A percentile compares a stretch with the other conserved stretches of the same genome.
phyloP scores from a whole-genome alignment of 2,329 filamentous ascomycete genomes.

The Ophiostoma quercus region DNA sequence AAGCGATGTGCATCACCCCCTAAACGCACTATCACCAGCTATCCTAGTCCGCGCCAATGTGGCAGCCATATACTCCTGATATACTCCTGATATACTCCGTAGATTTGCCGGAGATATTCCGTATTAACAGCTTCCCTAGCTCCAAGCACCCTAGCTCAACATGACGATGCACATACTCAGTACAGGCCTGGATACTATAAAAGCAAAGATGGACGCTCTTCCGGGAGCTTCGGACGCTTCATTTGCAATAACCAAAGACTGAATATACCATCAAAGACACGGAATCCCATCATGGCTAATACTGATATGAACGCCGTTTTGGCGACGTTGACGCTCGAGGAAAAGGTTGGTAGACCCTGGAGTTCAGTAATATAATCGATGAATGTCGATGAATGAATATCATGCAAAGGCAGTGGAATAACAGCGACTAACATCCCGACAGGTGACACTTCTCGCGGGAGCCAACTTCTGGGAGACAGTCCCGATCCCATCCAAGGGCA shows the following conservation, averaged over 20 bases:
- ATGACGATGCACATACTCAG: neutral
- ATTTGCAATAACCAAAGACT: neutral
- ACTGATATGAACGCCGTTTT: neutral
- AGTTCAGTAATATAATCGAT: neutral
- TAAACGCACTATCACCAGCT: neutral
- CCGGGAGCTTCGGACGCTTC: neutral
- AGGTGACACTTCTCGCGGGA: slow-evolving; percentile 14
- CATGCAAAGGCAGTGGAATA: neutral
- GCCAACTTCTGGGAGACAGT: slow-evolving; percentile 15
- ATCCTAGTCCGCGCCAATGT: neutral
- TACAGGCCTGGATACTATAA: neutral
- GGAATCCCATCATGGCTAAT: neutral
- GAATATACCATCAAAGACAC: neutral
- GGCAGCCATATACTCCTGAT: too few relatives aligned
- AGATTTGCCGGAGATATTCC: slow-evolving; percentile 11
- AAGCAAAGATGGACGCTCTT: neutral
- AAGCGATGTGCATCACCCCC: too few relatives aligned
- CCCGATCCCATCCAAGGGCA: neutral
- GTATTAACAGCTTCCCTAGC: neutral
- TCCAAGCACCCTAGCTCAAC: neutral
- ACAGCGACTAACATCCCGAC: neutral
- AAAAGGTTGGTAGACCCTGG: slow-evolving; percentile 16
- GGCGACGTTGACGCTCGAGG: slow-evolving; percentile 14
- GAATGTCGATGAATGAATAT: too few relatives aligned
- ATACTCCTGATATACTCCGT: neutral